Percentiles rank a stretch among this genome's conserved stretches.
Conservation (phyloP, 768 basidiomycete species). For the Russula abietina region DNA sequence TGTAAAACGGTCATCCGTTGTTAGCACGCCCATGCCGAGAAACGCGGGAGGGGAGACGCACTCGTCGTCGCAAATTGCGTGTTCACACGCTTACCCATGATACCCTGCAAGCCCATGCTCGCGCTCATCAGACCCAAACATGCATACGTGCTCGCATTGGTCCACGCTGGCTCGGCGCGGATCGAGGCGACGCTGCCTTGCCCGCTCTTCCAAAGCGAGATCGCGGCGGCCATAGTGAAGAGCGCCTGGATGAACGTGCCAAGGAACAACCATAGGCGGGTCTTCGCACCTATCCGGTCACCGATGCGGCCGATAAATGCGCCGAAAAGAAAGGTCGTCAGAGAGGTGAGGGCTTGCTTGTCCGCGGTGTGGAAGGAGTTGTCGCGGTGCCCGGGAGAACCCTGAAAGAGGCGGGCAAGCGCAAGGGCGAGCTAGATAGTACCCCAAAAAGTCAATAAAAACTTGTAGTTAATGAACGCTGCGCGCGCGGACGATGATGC, state of each 20-base stretch:
- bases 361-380: slow-evolving; percentile 71
- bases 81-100: slow-evolving; percentile 74
- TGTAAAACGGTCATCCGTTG: neutral
- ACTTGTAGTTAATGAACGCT: no score
- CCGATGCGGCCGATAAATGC: slow-evolving; percentile 79
- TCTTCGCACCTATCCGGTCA: slow-evolving; percentile 69
- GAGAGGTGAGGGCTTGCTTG: slow-evolving; percentile 75
- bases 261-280: slow-evolving; percentile 65
- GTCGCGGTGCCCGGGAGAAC: slow-evolving; percentile 42
- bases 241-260: slow-evolving; percentile 72
- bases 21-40: neutral
- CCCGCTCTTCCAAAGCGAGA: slow-evolving; percentile 66
- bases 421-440: slow-evolving; percentile 62
- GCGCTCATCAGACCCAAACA: slow-evolving; percentile 76
- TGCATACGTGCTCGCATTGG: slow-evolving; percentile 56
- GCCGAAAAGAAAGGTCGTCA: slow-evolving; percentile 70
- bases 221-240: slow-evolving; percentile 65
- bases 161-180: slow-evolving; percentile 67
- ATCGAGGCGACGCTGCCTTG: slow-evolving; percentile 47
- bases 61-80: slow-evolving; percentile 76
- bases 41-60: slow-evolving; percentile 32
- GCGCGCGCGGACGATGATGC: slow-evolving; percentile 18
- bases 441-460: neutral
- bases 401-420: slow-evolving; percentile 70
- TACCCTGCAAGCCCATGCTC: slow-evolving; percentile 76